Base-by-base conservation (phyloP, 768 basidiomycete genomes). In the Pilatotrama ljubarskyi region DNA sequence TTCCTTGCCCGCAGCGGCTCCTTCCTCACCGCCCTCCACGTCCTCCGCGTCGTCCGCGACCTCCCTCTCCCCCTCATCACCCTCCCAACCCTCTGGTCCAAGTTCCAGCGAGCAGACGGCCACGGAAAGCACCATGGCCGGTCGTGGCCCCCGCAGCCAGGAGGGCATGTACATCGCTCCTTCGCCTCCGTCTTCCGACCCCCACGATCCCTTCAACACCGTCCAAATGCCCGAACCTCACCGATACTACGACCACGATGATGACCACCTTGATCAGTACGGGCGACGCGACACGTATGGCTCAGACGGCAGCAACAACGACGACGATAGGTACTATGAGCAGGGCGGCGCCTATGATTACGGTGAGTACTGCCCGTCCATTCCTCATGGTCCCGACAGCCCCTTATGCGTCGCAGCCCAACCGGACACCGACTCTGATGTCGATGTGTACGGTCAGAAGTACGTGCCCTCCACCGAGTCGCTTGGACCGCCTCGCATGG, bases 361-460 rank as follows among this genome's bases (percentile, higher is more conserved):
- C 74, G 81, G 87, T 85, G 60, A 69, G 73, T 57, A 6, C 35
- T 29, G n/a, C 13, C 46, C 14, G 14, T 24, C 26, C 46, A 17
- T 24, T 42, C 2, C 18, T 25, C 49, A n/a, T 13, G 17, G 29
- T 22, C 6, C 25, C 48, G 24, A 25, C 40, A 10, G 24, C 50
- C 29, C 13, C 44, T 57, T 7, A 46, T 55, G 37, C 18, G 43
- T 37, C 47, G 36, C 68, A 91, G 90, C 85, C 49, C 84, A 85
- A 62, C 87, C 82, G 72, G 92, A 94, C 74, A 92, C 88, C 32
- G 92, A 94, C 73, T 93, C 91, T 17, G 92, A 93, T 64, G 82
- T 82, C 52, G 91, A 84, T 51, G 69, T 86, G 54, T 91, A 92
- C 68, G 84, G 80, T 13, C 84, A 85, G 63, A 84, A 86, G 36